These are phyloP conservation scores for Candida sp. DNA, from an alignment of 1,139 yeast species.

Conservation along the genomic window DNA sequence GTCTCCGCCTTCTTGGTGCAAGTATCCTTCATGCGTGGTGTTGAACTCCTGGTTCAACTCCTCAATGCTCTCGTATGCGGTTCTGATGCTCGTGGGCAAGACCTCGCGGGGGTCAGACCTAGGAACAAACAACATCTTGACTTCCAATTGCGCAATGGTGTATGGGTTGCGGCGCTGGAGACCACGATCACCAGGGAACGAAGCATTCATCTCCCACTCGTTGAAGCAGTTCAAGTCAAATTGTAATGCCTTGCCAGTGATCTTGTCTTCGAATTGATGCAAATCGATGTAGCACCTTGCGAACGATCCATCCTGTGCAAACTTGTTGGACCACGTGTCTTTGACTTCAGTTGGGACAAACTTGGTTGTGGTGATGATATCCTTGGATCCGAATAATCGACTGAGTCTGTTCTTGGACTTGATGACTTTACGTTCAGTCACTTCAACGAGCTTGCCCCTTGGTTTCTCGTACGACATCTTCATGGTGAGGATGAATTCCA, in stretches of 20 bases:
- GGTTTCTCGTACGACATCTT: slow-evolving; percentile 66
- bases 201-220: slow-evolving; percentile 70
- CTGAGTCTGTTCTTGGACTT: slow-evolving; percentile 50
- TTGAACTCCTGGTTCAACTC: slow-evolving; percentile 46
- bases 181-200: slow-evolving; percentile 9
- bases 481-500: slow-evolving; percentile 76
- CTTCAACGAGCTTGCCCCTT: slow-evolving; percentile 57
- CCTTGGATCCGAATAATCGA: slow-evolving; percentile 54
- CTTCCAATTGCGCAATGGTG: slow-evolving; percentile 67
- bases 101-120: slow-evolving; percentile 58
- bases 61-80: slow-evolving; percentile 57
- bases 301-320: slow-evolving; percentile 89
- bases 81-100: slow-evolving; percentile 66
- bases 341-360: slow-evolving; percentile 53
- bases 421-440: slow-evolving; percentile 55
- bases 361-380: slow-evolving; percentile 54
- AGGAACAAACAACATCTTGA: slow-evolving; percentile 76
- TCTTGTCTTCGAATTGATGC: slow-evolving; percentile 56
- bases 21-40: slow-evolving; percentile 56
- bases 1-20: slow-evolving; percentile 85
- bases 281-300: slow-evolving; percentile 76
- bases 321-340: slow-evolving; percentile 60
- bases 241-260: slow-evolving; percentile 56
- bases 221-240: slow-evolving; percentile 70
- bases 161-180: slow-evolving; percentile 50